phyloP scores from a whole-genome alignment of 257 asterid genomes.

The Nemophila menziesii region DNA sequence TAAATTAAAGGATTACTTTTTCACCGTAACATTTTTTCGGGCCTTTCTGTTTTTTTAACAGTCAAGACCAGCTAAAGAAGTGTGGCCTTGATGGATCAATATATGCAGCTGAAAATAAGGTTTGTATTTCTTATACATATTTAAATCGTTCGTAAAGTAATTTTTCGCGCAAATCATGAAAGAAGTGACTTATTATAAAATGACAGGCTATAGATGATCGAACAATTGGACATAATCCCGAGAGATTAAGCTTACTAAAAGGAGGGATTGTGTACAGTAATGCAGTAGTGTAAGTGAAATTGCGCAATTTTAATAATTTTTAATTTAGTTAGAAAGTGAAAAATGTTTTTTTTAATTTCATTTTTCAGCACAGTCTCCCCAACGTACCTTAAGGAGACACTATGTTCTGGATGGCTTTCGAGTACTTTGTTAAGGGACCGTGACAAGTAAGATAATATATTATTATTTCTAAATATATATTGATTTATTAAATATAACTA shows the following conservation, averaged over 20 bases:
- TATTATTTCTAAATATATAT: background rate
- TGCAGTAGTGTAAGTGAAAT: constrained; percentile 59
- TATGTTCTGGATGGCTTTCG: constrained; percentile 88
- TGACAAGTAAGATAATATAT: constrained; percentile 40
- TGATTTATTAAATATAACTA: background rate
- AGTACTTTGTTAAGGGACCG: constrained; percentile 56
- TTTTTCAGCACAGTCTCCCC: constrained; percentile 83
- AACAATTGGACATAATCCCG: constrained; percentile 88
- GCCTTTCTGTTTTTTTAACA: constrained; percentile 23
- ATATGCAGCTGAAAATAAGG: constrained; percentile 78
- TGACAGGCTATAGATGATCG: constrained; percentile 82
- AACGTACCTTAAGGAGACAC: constrained; percentile 81
- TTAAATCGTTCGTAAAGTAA: background rate
- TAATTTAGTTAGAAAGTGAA: background rate
- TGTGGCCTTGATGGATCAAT: constrained; percentile 78
- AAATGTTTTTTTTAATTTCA: constrained; percentile 15
- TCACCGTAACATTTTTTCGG: constrained; percentile 2
- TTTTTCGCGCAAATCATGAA: background rate
- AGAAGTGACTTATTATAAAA: constrained; percentile 10
- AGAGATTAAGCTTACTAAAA: constrained; percentile 81
- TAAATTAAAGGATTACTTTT: background rate
- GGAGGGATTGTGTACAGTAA: constrained; percentile 90
- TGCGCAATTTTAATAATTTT: constrained; percentile 4
- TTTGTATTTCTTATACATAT: constrained; percentile 2
- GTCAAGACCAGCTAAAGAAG: constrained; percentile 76